phyloP scores from a whole-genome alignment of 2,329 filamentous ascomycete species.

The Aspergillus spinulosporus region DNA sequence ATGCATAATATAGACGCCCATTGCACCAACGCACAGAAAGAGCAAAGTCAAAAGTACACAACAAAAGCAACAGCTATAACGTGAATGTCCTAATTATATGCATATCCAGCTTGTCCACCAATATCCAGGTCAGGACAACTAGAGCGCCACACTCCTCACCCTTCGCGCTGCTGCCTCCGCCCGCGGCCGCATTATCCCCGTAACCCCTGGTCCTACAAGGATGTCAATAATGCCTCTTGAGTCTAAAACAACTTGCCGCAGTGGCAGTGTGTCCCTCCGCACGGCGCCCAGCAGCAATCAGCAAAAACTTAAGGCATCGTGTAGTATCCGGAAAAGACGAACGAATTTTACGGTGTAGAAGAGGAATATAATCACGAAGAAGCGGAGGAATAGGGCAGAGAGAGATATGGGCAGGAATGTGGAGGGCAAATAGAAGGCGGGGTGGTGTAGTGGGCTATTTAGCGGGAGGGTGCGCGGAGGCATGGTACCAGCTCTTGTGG shows the following conservation, averaged over 20 bases:
- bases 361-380: too few species aligned
- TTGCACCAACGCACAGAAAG: too few species aligned
- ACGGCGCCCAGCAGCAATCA: constrained; percentile 59
- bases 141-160: background rate
- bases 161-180: constrained; percentile 26
- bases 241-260: constrained; percentile 49
- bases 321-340: constrained; percentile 57
- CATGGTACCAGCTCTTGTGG: constrained; percentile 60
- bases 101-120: too few species aligned
- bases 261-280: constrained; percentile 56
- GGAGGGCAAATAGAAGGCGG: too few species aligned
- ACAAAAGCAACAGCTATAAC: too few species aligned
- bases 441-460: too few species aligned
- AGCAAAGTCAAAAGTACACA: too few species aligned
- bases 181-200: constrained; percentile 52
- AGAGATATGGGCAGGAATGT: too few species aligned
- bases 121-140: background rate
- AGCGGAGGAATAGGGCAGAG: too few species aligned
- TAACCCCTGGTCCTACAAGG: constrained; percentile 41
- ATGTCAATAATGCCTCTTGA: constrained; percentile 49
- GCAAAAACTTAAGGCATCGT: constrained; percentile 58
- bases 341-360: too few species aligned
- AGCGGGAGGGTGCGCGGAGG: constrained; percentile 58
- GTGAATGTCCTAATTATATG: too few species aligned
- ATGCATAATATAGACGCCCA: too few species aligned